phyloP scores from a whole-genome alignment of 2,329 filamentous ascomycete species.

The Fusarium humuli region DNA sequence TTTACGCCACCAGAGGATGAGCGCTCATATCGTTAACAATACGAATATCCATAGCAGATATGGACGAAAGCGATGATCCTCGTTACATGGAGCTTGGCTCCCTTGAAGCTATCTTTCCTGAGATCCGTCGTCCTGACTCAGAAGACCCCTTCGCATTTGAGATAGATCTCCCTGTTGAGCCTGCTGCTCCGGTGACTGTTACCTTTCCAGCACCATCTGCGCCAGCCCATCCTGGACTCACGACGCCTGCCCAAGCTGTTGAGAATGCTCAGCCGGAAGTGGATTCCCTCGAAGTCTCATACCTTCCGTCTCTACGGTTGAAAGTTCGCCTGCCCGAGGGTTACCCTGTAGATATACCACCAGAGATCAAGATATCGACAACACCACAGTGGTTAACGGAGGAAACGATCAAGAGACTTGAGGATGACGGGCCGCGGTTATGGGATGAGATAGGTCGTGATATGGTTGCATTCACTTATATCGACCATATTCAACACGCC shows the following conservation, averaged over 20 bases:
- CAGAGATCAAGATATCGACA: conserved; percentile 63
- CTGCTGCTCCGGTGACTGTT: conserved; percentile 66
- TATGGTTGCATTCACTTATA: conserved; percentile 70
- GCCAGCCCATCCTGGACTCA: conserved; percentile 27
- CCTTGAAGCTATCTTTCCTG: conserved; percentile 74
- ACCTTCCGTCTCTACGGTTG: conserved; percentile 69
- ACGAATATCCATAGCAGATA: conserved; percentile 24
- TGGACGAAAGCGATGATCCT: conserved; percentile 62
- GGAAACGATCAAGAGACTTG: conserved; percentile 60
- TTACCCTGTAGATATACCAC: conserved; percentile 68
- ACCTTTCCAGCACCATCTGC: conserved; percentile 63
- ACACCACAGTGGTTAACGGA: conserved; percentile 68
- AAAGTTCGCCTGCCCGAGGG: conserved; percentile 65
- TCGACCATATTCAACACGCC: conserved; percentile 71
- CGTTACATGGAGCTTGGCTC: conserved; percentile 70
- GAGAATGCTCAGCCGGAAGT: conserved; percentile 40
- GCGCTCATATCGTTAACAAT: conserved; percentile 20
- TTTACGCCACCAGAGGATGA: conserved; percentile 38
- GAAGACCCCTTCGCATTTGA: conserved; percentile 61
- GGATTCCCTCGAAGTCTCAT: conserved; percentile 64
- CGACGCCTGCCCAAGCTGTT: conserved; percentile 7
- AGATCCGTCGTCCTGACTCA: conserved; percentile 62
- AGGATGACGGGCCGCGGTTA: conserved; percentile 62
- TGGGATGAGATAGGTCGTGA: conserved; percentile 73
- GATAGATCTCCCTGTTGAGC: conserved; percentile 69